Evolutionary conservation across 1,284 basidiomycete genomes (phyloP).

Genomic region (Irpex rosettiformis): DNA sequence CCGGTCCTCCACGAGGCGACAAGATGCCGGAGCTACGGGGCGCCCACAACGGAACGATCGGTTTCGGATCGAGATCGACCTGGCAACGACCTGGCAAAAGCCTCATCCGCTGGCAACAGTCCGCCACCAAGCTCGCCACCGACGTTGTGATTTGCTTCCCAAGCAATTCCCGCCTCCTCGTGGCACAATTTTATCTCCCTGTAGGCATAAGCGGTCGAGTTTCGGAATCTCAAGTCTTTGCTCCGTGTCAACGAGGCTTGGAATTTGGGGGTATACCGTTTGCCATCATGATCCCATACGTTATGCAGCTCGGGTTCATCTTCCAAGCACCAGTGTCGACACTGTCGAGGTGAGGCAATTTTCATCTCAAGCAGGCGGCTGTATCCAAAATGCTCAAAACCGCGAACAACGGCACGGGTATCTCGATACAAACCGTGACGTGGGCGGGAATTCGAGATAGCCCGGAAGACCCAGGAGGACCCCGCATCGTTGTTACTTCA

Average conservation of each 20-base stretch:
- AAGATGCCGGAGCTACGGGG: neutral
- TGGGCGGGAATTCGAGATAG: neutral
- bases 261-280: neutral
- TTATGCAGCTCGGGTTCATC: no score
- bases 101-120: neutral
- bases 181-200: neutral
- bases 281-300: neutral
- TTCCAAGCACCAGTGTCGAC: no score
- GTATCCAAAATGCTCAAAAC: neutral
- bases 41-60: constrained; percentile 3
- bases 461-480: neutral
- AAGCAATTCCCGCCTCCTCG: neutral
- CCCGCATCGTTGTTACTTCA: neutral
- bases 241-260: neutral
- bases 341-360: neutral
- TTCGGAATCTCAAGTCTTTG: neutral
- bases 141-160: neutral
- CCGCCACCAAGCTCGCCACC: neutral
- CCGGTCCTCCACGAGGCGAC: neutral
- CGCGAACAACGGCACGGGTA: neutral
- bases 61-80: constrained; percentile 1
- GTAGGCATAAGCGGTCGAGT: neutral
- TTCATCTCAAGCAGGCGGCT: neutral
- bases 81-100: neutral
- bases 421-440: neutral